Evolutionary conservation across 2,329 filamentous ascomycete genomes (phyloP).

Genomic region (Westerdykella aurantiaca): DNA sequence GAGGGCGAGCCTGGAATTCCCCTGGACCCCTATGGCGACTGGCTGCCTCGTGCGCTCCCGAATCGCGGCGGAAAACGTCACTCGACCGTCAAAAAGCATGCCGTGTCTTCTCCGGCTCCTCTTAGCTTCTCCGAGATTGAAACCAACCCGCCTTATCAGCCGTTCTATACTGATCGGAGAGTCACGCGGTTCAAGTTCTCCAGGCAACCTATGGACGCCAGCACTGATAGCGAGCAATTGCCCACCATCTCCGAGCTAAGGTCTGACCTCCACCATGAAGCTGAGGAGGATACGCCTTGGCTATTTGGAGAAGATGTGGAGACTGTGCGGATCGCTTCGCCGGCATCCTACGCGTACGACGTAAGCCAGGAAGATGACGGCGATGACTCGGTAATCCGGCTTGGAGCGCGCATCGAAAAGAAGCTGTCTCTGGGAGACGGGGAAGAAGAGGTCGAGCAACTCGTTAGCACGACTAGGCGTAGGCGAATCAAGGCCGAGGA

Average conservation of each 20-base stretch:
- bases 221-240: slow-evolving; percentile 17
- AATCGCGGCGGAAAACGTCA: slow-evolving; percentile 15
- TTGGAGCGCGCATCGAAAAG: slow-evolving; percentile 37
- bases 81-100: slow-evolving; percentile 6
- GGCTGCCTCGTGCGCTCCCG: slow-evolving; percentile 29
- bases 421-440: slow-evolving; percentile 48
- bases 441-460: slow-evolving; percentile 62
- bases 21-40: slow-evolving; percentile 29
- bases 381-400: slow-evolving; percentile 48
- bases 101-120: slow-evolving; percentile 41
- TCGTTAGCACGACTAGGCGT: slow-evolving; percentile 74
- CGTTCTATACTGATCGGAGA: slow-evolving; percentile 86
- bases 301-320: slow-evolving; percentile 50
- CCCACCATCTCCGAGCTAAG: slow-evolving; percentile 12
- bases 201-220: slow-evolving; percentile 22
- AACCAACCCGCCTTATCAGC: slow-evolving; percentile 90
- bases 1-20: slow-evolving; percentile 19
- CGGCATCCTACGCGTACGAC: slow-evolving; percentile 30
- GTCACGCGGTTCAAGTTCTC: slow-evolving; percentile 69
- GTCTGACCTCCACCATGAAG: slow-evolving; percentile 30
- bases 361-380: slow-evolving; percentile 9
- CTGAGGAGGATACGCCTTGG: slow-evolving; percentile 40
- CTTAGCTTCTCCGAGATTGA: slow-evolving; percentile 76
- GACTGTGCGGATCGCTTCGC: slow-evolving; percentile 43
- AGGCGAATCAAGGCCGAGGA: slow-evolving; percentile 49